A percentile compares a stretch with the other conserved stretches of the same genome.
Evolutionary conservation across 371 early-diverging fungal genomes (phyloP).

Genomic region (Lichtheimia hyalospora): DNA sequence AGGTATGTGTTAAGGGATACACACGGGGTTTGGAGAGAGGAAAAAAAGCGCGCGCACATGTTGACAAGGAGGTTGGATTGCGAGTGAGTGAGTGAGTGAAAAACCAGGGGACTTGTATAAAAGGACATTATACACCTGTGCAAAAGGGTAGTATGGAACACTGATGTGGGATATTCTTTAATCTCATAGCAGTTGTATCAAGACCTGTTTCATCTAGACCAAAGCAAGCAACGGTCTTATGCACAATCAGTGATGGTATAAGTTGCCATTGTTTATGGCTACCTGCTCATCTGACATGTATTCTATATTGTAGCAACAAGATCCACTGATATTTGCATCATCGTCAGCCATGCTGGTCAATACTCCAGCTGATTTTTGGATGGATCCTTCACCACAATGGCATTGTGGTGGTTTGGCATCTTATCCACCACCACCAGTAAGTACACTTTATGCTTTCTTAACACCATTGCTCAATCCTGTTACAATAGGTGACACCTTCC

Average conservation of each 20-base stretch:
- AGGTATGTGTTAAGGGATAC: slow-evolving; percentile 4
- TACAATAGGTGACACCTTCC: slow-evolving; percentile 7
- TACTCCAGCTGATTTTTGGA: no score
- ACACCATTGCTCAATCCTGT: background rate
- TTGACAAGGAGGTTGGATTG: no score
- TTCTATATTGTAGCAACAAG: background rate
- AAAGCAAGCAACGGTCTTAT: slow-evolving; percentile 5
- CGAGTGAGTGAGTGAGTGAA: no score
- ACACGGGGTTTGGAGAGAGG: background rate
- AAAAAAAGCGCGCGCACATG: no score
- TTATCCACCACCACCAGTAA: background rate
- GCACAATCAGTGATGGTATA: slow-evolving; percentile 4
- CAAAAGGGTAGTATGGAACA: background rate
- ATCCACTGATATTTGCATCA: background rate
- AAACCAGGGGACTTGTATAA: no score
- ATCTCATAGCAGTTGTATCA: slow-evolving; percentile 6
- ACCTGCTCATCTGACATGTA: background rate
- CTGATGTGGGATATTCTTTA: background rate
- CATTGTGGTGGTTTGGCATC: background rate
- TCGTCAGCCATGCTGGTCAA: background rate
- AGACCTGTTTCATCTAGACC: slow-evolving; percentile 6
- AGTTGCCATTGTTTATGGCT: background rate
- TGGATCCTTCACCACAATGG: no score
- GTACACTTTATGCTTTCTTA: background rate
- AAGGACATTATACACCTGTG: background rate